Base-by-base conservation (phyloP, 2,329 filamentous ascomycete species). In the Colletotrichum abscissum region DNA sequence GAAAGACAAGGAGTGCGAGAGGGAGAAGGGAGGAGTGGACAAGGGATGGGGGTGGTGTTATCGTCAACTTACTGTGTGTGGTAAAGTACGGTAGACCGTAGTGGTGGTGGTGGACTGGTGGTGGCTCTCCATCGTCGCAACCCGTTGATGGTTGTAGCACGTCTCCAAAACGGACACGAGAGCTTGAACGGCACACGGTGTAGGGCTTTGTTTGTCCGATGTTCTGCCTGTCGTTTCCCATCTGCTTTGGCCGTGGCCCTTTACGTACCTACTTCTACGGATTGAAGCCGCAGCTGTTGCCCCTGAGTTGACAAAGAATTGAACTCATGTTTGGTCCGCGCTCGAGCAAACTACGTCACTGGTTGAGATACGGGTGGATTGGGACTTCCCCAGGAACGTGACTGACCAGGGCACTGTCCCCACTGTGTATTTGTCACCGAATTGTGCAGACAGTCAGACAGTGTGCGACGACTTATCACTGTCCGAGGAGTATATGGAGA, bases 371-470 rank as follows among this genome's bases (percentile, higher is more conserved):
- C 60, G 59, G 60, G 69, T 55, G 60, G 60, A 69, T 59, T 33
- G 59, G 59, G 66, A 56, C 67, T 58, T 72, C 70, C 66, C 70
- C 70, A 69, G 70, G 70, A 38, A 65, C 58, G 46, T 56, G 67
- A n/a, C 46, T 24, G 16, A 16, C 8, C 46, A 66, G 4, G 52
- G 22, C 46, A 70, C 71, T 66, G 33, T 70, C 46, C 46, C 35
- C 67, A 73, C 70, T 66, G 67, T 73, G 67, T 19, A 26, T 30
- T 69, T 6, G 60, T 28, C n/a, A 35, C 38, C 42, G 46, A 67
- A 49, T 49, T n/a, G 60, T 56, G 28, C n/a, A 35, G 16, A 38
- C 14, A 42, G 19, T 16, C 16, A 58, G 42, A 73, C 67, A 70
- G 67, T 73, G 58, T 14, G 1, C 3, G 3, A 0, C 5, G 1